These are phyloP conservation scores for Hanseniaspora mollemarum DNA, from an alignment of 805 yeast genomes.

Conservation along the genomic window DNA sequence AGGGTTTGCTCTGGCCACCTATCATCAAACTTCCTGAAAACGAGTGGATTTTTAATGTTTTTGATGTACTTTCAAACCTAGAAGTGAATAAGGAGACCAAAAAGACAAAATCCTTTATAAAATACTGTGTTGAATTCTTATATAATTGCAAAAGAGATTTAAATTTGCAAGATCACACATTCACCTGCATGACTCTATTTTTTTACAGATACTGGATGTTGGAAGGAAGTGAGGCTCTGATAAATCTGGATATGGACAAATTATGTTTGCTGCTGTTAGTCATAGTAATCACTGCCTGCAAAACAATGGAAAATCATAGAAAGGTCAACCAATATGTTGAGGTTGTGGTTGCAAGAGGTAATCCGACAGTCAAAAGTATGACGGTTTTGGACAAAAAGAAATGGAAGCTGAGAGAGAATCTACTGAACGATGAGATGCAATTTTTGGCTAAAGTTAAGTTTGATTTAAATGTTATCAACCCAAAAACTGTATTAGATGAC, in stretches of 20 bases:
- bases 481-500: constrained; percentile 30
- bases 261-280: constrained; percentile 29
- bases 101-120: constrained; percentile 27
- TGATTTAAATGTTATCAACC: constrained; percentile 28
- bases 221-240: constrained; percentile 19
- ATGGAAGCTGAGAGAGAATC: constrained; percentile 30
- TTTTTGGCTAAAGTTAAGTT: constrained; percentile 28
- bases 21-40: constrained; percentile 27
- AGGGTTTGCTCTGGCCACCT: constrained; percentile 30
- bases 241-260: constrained; percentile 25
- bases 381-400: constrained; percentile 29
- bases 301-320: constrained; percentile 30
- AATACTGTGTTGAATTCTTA: constrained; percentile 28
- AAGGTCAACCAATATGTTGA: constrained; percentile 30
- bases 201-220: constrained; percentile 30
- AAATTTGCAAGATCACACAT: constrained; percentile 29
- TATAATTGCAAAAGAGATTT: constrained; percentile 29
- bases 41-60: constrained; percentile 26
- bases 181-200: constrained; percentile 29
- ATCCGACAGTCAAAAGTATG: constrained; percentile 18
- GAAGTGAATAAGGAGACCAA: constrained; percentile 21
- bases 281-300: constrained; percentile 30
- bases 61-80: constrained; percentile 27
- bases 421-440: constrained; percentile 27
- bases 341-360: constrained; percentile 26